These are phyloP conservation scores for Fabrea salina DNA, from an alignment of 169 alveolate species.

Conservation along the genomic window DNA sequence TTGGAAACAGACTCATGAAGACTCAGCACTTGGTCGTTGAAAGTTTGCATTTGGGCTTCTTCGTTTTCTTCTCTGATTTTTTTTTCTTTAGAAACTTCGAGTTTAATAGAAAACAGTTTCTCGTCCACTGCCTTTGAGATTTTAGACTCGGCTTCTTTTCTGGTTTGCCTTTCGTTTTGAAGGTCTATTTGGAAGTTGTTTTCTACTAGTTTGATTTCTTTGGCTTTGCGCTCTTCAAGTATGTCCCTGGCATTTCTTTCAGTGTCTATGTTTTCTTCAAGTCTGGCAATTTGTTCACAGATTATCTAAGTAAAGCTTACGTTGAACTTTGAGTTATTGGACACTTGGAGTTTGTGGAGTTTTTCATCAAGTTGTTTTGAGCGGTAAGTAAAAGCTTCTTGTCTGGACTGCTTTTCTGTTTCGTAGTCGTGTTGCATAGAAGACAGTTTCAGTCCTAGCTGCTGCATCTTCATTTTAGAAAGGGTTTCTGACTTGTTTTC, in stretches of 20 bases:
- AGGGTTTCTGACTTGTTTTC: too few species aligned
- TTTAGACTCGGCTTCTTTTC: conserved; percentile 47
- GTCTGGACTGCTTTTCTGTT: background rate
- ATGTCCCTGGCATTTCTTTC: conserved; percentile 36
- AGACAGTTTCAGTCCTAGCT: background rate
- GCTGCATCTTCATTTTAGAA: background rate
- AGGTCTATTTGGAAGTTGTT: conserved; percentile 44
- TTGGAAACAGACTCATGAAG: conserved; percentile 36
- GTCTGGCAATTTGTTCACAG: conserved; percentile 40
- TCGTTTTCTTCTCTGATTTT: conserved; percentile 53
- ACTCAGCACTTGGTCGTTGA: conserved; percentile 33
- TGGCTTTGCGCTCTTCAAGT: conserved; percentile 43
- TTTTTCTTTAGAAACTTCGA: conserved; percentile 60
- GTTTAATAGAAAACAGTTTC: conserved; percentile 39
- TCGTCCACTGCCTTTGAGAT: conserved; percentile 43
- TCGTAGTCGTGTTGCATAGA: conserved; percentile 7
- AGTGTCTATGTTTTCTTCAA: conserved; percentile 28
- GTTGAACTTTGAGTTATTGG: conserved; percentile 12
- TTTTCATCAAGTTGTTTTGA: background rate
- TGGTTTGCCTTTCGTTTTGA: conserved; percentile 37
- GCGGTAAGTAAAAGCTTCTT: background rate
- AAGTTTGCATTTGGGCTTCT: conserved; percentile 22
- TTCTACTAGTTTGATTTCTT: conserved; percentile 49
- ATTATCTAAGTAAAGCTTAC: background rate
- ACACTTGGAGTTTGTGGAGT: background rate